These are phyloP conservation scores for Mucor indicus DNA, from an alignment of 371 early-diverging fungal species.

Conservation along the genomic window DNA sequence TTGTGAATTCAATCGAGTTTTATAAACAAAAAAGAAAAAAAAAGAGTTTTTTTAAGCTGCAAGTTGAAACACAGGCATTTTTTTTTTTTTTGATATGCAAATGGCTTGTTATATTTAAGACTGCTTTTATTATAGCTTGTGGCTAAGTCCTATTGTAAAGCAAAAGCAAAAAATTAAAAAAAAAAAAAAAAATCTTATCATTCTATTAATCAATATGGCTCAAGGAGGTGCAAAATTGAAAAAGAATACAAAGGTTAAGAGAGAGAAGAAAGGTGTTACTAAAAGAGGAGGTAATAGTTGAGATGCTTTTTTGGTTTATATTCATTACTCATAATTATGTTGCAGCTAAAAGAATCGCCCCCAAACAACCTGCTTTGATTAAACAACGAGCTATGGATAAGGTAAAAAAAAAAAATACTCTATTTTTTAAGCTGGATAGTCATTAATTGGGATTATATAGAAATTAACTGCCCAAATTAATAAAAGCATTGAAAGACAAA, in stretches of 20 bases:
- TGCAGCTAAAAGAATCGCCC: constrained; percentile 56
- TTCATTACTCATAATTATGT: not conserved
- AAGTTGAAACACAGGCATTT: not conserved
- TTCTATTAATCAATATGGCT: constrained; percentile 40
- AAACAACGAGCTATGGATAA: constrained; percentile 54
- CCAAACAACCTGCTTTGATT: constrained; percentile 55
- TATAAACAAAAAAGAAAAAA: not conserved
- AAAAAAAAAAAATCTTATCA: not conserved
- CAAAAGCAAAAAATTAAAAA: not conserved
- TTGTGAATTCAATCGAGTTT: not conserved
- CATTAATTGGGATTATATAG: constrained; percentile 19
- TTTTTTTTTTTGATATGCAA: not conserved
- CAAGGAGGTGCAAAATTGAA: constrained; percentile 56
- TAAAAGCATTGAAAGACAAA: constrained; percentile 62
- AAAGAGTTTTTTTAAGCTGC: not conserved
- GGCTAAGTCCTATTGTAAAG: not conserved
- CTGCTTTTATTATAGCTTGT: not conserved
- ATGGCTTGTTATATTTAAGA: not conserved
- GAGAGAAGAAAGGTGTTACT: constrained; percentile 49
- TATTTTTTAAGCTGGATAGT: not conserved
- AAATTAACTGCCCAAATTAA: constrained; percentile 62
- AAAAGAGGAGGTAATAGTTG: constrained; percentile 53
- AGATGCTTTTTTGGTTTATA: not conserved
- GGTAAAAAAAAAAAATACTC: constrained; percentile 19
- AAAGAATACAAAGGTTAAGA: constrained; percentile 36